Conservation (phyloP, 2,329 filamentous ascomycete species). For the Verticillium nonalfalfae region DNA sequence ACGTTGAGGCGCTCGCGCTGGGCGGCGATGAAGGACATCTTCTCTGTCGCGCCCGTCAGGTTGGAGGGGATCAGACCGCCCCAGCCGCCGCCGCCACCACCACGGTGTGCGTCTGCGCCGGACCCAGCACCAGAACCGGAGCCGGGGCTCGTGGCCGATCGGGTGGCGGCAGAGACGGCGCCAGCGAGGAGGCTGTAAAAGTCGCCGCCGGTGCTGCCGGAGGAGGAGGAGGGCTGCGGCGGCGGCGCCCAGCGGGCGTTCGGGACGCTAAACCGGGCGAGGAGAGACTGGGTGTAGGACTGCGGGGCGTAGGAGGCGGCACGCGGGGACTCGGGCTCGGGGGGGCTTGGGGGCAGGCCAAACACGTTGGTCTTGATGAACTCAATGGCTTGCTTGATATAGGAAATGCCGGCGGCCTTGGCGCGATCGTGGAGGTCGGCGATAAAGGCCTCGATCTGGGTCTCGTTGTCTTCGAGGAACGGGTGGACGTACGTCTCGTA, state of each 20-base stretch:
- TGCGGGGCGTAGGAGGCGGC: conserved; percentile 37
- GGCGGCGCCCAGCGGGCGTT: conserved; percentile 49
- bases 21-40: conserved; percentile 68
- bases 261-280: conserved; percentile 82
- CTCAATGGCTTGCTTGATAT: conserved; percentile 66
- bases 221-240: conserved; percentile 16
- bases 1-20: conserved; percentile 73
- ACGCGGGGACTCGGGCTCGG: conserved; percentile 28
- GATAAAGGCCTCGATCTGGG: conserved; percentile 86
- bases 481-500: conserved; percentile 85
- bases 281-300: conserved; percentile 72
- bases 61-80: conserved; percentile 65
- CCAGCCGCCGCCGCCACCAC: neutral
- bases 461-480: conserved; percentile 81
- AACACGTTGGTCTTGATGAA: conserved; percentile 69
- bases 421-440: conserved; percentile 72
- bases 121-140: conserved; percentile 21
- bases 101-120: conserved; percentile 2
- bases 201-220: conserved; percentile 39
- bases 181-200: conserved; percentile 73
- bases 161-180: conserved; percentile 55
- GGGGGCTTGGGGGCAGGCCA: conserved; percentile 59
- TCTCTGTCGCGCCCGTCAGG: conserved; percentile 56
- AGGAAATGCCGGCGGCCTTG: conserved; percentile 69
- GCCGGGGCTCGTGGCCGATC: conserved; percentile 24